Evolutionary conservation across 805 yeast species (phyloP).

Genomic region (Candida chauliodis): DNA sequence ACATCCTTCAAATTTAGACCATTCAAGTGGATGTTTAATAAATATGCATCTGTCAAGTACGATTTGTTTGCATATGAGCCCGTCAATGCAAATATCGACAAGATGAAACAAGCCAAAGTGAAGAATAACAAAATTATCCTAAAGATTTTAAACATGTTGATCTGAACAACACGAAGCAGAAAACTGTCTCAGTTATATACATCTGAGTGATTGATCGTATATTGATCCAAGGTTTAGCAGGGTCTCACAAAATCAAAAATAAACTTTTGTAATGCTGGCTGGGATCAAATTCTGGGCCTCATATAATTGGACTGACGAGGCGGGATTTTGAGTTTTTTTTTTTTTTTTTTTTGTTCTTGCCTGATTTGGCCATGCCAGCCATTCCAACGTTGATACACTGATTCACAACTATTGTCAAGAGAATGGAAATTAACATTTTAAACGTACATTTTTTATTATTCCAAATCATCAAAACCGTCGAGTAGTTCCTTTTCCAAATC

Average conservation of each 20-base stretch:
- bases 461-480: slow-evolving; percentile 52
- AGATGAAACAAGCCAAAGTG: slow-evolving; percentile 27
- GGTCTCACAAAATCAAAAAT: too few relatives aligned
- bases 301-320: too few relatives aligned
- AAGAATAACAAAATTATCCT: slow-evolving; percentile 30
- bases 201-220: background rate
- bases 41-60: slow-evolving; percentile 32
- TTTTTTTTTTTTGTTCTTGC: too few relatives aligned
- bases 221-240: too few relatives aligned
- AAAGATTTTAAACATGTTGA: slow-evolving; percentile 28
- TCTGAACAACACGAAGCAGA: background rate
- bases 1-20: slow-evolving; percentile 29
- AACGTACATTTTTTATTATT: too few relatives aligned
- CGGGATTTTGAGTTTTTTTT: too few relatives aligned
- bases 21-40: slow-evolving; percentile 33
- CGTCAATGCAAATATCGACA: slow-evolving; percentile 33
- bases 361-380: background rate
- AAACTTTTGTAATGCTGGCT: too few relatives aligned
- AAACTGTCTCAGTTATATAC: too few relatives aligned
- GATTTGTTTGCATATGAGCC: slow-evolving; percentile 35
- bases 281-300: background rate
- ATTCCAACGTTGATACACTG: background rate
- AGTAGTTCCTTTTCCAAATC: slow-evolving; percentile 49
- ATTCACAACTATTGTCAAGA: slow-evolving; percentile 3
- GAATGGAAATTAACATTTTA: too few relatives aligned